Conservation (phyloP, 176 grass and related monocot genomes). For the Carex scoparia region DNA sequence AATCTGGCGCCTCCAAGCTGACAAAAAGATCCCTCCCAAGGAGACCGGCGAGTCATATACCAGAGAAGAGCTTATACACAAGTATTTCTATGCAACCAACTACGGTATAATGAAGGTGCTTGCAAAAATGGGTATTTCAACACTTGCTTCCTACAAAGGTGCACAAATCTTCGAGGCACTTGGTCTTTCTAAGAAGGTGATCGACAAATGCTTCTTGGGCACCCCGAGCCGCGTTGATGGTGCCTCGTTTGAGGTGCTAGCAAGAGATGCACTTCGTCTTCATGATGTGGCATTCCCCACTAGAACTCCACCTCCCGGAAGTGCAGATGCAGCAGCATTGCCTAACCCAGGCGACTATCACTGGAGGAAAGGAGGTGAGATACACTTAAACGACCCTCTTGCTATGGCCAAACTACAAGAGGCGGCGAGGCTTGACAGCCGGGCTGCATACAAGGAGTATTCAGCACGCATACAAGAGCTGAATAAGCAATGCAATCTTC, state of each 20-base stretch:
- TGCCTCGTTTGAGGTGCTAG: conserved; percentile 94
- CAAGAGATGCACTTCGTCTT: conserved; percentile 73
- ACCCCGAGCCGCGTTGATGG: conserved; percentile 93
- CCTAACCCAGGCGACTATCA: conserved; percentile 93
- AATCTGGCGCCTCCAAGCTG: conserved; percentile 86
- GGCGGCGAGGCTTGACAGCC: conserved; percentile 83
- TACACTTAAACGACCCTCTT: conserved; percentile 94
- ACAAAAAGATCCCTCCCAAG: conserved; percentile 79
- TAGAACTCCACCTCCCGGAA: conserved; percentile 63
- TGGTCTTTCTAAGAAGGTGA: conserved; percentile 80
- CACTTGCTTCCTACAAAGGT: conserved; percentile 98
- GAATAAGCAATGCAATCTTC: conserved; percentile 87
- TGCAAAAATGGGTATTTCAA: conserved; percentile 99
- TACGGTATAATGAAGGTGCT: conserved; percentile 99
- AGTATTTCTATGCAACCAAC: conserved; percentile 85
- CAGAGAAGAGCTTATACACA: conserved; percentile 58
- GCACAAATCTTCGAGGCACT: conserved; percentile 99
- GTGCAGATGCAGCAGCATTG: conserved; percentile 75
- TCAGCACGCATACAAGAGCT: conserved; percentile 90
- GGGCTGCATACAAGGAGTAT: conserved; percentile 89
- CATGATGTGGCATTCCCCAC: conserved; percentile 86
- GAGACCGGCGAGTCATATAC: conserved; percentile 40
- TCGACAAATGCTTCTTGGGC: conserved; percentile 81
- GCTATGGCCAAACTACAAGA: conserved; percentile 97
- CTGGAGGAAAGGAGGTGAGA: conserved; percentile 97